Conservation (phyloP, 2,329 filamentous ascomycete species). For the Hymenoscyphus repandus region DNA sequence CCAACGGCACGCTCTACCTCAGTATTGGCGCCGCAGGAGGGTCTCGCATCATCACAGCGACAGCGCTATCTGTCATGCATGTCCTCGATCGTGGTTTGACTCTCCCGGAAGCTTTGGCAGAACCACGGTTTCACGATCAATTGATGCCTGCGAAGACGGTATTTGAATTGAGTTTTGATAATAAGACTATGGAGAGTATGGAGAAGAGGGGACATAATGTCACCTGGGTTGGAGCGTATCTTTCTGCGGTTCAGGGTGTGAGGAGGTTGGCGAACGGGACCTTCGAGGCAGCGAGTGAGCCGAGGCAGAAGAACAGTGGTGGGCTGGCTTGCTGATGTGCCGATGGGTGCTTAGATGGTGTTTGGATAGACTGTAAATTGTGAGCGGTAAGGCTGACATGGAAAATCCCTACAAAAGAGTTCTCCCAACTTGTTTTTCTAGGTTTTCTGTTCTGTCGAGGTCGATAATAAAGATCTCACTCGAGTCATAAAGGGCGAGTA, state of each 20-base stretch:
- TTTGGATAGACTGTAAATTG: neutral
- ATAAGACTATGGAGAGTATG: constrained; percentile 59
- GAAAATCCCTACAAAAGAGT: too few relatives aligned
- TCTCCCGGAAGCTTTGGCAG: constrained; percentile 54
- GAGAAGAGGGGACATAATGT: constrained; percentile 63
- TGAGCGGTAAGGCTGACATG: too few relatives aligned
- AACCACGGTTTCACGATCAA: constrained; percentile 76
- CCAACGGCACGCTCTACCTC: constrained; percentile 61
- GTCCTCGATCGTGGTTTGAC: constrained; percentile 60
- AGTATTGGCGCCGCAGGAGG: constrained; percentile 74
- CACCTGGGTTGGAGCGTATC: constrained; percentile 57
- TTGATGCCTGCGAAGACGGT: constrained; percentile 63
- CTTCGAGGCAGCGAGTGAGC: constrained; percentile 75
- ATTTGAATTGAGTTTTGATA: constrained; percentile 67
- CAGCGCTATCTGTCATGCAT: constrained; percentile 68
- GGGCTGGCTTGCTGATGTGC: constrained; percentile 38
- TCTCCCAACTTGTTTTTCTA: too few relatives aligned
- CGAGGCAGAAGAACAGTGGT: constrained; percentile 64
- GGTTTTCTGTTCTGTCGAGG: too few relatives aligned
- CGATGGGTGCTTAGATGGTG: neutral
- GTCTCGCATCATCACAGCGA: constrained; percentile 76
- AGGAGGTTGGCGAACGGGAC: constrained; percentile 54
- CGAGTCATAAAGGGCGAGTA: too few relatives aligned
- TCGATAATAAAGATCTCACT: too few relatives aligned
- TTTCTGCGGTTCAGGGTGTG: constrained; percentile 69